Evolutionary conservation across 148 eudicot genomes (phyloP), one percentile per base, ranked within the genome.

Genomic region (Chenopodium berlandieri): DNA sequence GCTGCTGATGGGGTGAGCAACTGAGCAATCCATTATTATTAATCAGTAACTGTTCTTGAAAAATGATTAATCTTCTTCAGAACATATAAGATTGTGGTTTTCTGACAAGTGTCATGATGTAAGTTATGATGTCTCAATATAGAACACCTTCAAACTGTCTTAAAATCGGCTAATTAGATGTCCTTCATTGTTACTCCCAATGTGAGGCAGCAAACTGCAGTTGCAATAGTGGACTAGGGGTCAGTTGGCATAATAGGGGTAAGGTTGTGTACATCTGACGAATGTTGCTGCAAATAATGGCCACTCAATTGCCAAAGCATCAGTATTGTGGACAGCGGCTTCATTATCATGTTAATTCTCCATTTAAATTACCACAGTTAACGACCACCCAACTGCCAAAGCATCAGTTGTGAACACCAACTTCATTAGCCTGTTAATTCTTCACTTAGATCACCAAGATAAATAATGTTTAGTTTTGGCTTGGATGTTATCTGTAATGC

Each of bases 1-100:
- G 98, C 98, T 75, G 88, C 94, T 25, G 98, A 94, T 77, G 98
- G 98, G 92, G 98, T 94, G 78, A 87, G 84, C 79, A 68, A 46
- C 70, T 94, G 78, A 87, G 84, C 79, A 68, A 46, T 74, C 19
- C 19, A 10, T 40, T 70, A 12, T 16, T 79, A 66, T 20, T 72
- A 23, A 83, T 72, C 70, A 68, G 60, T 50, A 22, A 37, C 30
- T n/a, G 30, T 20, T 47, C 25, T 12, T 0, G 27, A 46, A 2
- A 56, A 71, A 20, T 70, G 1, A 17, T 23, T 76, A 77, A 62
- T 66, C 62, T 10, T 5, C 9, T 62, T 62, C 66, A 22, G 27
- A 2, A n/a, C 25, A 75, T 30, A 8, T 75, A 31, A 56, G 67
- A 58, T 56, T 27, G 46, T 9, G 44, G 7, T 32, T 16, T 75